These are phyloP conservation scores for Lolium multiflorum DNA, from an alignment of 176 grass and related monocot genomes.

Conservation along the genomic window DNA sequence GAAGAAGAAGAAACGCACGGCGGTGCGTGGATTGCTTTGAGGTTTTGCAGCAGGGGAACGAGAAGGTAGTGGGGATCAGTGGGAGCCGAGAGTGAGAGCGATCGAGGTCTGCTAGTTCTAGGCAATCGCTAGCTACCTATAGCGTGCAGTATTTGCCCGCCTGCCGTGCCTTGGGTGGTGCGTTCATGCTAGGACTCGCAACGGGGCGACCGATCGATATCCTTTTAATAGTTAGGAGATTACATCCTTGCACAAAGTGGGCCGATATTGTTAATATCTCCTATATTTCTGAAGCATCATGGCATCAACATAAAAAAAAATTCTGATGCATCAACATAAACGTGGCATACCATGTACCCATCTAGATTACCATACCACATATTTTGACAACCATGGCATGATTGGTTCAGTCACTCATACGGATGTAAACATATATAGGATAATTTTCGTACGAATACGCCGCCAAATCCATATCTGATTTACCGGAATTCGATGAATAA, in stretches of 20 bases:
- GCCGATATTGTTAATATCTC: too few species aligned
- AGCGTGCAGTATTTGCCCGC: slow-evolving; percentile 36
- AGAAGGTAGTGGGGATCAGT: slow-evolving; percentile 14
- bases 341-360: too few species aligned
- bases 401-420: too few species aligned
- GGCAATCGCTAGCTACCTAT: neutral
- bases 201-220: slow-evolving; percentile 9
- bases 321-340: too few species aligned
- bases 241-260: neutral
- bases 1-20: neutral
- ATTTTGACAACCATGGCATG: too few species aligned
- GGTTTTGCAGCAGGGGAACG: neutral
- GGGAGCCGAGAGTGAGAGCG: slow-evolving; percentile 31
- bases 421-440: too few species aligned
- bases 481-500: too few species aligned
- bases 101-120: neutral
- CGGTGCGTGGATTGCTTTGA: slow-evolving; percentile 23
- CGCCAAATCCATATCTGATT: too few species aligned
- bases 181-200: slow-evolving; percentile 45
- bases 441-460: too few species aligned
- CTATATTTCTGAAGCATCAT: too few species aligned
- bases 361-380: too few species aligned
- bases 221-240: neutral
- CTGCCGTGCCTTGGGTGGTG: slow-evolving; percentile 44
- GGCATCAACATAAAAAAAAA: too few species aligned